Evolutionary conservation across 805 yeast genomes (phyloP), one percentile per base, ranked within the genome.

Genomic region (Kodamaea nitidulidarum): DNA sequence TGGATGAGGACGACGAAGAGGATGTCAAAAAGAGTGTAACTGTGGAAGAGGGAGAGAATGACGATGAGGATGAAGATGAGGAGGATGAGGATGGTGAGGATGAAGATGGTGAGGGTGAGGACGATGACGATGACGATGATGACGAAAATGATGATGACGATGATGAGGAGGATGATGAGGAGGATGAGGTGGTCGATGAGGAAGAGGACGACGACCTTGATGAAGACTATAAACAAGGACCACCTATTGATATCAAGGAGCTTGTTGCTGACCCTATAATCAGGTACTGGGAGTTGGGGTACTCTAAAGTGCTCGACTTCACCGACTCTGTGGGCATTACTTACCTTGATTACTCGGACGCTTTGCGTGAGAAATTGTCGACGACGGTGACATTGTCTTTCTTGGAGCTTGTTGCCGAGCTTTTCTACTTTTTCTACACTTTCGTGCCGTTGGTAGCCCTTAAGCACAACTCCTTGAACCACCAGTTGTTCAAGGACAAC

Each of bases 221-320:
- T 46, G 51, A 50, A 40, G 69, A 65, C 45, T 63, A 58, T 52
- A 43, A 59, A 31, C 65, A 55, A 10, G 61, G 61, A 1, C 69
- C 73, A 9, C 74, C 74, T 20, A 44, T 68, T 35, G 55, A 63
- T 45, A 51, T 68, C 43, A 63, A 63, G 50, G 61, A 59, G 40
- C 58, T 55, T 56, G 36, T 65, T 27, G 54, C 61, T 40, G 72
- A 68, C 48, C 71, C 73, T 2, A 47, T 64, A 18, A 59, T 67
- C 27, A 58, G 57, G 16, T 36, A 44, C 20, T 50, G 46, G 15
- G 73, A 68, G 49, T 25, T 32, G 14, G 40, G 49, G 9, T 39
- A 49, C 43, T 47, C 55, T 27, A 52, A 54, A 42, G 37, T 61
- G 7, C 55, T 58, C 40, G 61, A 54, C 27, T 48, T 56, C 42